A percentile compares a stretch with the other conserved stretches of the same genome.
Evolutionary conservation across 2,329 filamentous ascomycete genomes (phyloP).

Genomic region (Trichothecium sympodiale): DNA sequence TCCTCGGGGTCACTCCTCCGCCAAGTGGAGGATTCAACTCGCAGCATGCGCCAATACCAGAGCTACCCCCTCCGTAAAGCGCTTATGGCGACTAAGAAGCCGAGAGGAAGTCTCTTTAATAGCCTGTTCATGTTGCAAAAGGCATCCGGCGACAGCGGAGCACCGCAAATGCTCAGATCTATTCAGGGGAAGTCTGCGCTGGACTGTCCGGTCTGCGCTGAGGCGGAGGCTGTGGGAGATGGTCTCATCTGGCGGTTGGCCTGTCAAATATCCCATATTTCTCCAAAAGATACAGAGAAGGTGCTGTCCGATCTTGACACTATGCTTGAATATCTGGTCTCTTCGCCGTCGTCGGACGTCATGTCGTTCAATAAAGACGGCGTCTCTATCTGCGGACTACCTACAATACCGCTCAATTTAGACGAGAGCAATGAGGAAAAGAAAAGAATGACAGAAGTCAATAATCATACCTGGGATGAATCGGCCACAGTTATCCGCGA

Average conservation of each 20-base stretch:
- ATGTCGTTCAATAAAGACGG: slow-evolving; percentile 39
- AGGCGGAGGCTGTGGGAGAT: slow-evolving; percentile 55
- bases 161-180: slow-evolving; percentile 44
- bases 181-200: slow-evolving; percentile 54
- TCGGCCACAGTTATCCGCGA: slow-evolving; percentile 28
- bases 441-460: neutral
- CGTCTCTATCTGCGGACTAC: slow-evolving; percentile 57
- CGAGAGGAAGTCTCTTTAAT: slow-evolving; percentile 36
- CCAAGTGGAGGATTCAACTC: slow-evolving; percentile 63
- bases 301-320: slow-evolving; percentile 50
- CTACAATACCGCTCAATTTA: slow-evolving; percentile 12
- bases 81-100: slow-evolving; percentile 29
- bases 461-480: slow-evolving; percentile 19
- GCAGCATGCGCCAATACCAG: slow-evolving; percentile 57
- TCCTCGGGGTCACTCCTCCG: slow-evolving; percentile 51
- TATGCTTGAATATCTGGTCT: slow-evolving; percentile 46
- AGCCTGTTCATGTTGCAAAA: slow-evolving; percentile 46
- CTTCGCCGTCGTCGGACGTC: slow-evolving; percentile 33
- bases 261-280: slow-evolving; percentile 47
- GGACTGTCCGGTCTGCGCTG: slow-evolving; percentile 73
- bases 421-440: neutral
- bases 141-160: slow-evolving; percentile 6
- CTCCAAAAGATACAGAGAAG: slow-evolving; percentile 27
- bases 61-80: slow-evolving; percentile 67
- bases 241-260: slow-evolving; percentile 61